Evolutionary conservation across 108 stramenopile species (phyloP).

Genomic region (Cylindrotheca closterium): DNA sequence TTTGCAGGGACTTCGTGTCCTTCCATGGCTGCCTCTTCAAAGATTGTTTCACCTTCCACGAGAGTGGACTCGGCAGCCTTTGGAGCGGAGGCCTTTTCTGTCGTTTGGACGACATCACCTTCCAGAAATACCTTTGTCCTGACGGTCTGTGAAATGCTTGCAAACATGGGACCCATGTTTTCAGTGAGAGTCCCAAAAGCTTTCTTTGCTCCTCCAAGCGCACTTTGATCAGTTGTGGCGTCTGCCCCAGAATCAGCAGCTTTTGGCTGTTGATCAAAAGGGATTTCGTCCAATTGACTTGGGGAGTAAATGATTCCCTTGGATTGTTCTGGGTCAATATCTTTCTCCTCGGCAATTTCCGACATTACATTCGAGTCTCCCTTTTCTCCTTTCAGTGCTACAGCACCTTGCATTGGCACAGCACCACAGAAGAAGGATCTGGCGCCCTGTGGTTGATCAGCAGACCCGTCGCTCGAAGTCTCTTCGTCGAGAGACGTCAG

Average conservation of each 20-base stretch:
- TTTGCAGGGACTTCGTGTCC: conserved; percentile 1
- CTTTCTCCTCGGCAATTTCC: neutral
- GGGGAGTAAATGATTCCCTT: neutral
- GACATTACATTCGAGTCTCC: too few species aligned
- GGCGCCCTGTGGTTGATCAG: neutral
- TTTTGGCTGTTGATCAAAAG: neutral
- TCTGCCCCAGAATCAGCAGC: too few species aligned
- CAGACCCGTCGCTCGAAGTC: neutral
- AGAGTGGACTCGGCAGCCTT: too few species aligned
- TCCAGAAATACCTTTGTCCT: neutral
- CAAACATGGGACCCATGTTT: neutral
- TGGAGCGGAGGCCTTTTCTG: too few species aligned
- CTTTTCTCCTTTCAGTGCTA: neutral
- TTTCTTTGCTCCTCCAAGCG: neutral
- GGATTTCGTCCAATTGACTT: neutral
- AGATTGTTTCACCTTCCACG: neutral
- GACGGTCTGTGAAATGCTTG: neutral
- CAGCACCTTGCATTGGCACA: neutral
- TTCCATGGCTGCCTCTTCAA: neutral
- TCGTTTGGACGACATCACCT: neutral
- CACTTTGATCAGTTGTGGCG: too few species aligned
- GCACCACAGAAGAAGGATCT: neutral
- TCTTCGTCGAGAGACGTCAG: neutral
- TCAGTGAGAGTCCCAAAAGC: neutral
- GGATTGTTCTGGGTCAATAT: neutral